Evolutionary conservation across 805 yeast genomes (phyloP).

Genomic region (Yueomyces sinensis): DNA sequence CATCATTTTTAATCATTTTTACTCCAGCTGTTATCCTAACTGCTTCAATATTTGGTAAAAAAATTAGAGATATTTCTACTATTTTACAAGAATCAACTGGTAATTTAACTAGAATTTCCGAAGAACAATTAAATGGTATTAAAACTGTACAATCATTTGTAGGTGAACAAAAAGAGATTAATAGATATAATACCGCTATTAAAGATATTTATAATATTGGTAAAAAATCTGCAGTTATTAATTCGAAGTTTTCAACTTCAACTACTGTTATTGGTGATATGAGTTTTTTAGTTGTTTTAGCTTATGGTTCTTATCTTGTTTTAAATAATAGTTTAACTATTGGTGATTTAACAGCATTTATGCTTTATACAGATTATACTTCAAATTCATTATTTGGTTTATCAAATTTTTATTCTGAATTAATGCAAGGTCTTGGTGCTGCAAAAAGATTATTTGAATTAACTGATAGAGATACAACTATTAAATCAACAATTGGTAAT

Average conservation of each 20-base stretch:
- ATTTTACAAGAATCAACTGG: conserved; percentile 81
- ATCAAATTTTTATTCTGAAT: conserved; percentile 86
- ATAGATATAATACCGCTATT: conserved; percentile 62
- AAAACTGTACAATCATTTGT: conserved; percentile 87
- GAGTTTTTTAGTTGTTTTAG: conserved; percentile 59
- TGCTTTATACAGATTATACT: conserved; percentile 91
- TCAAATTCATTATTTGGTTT: conserved; percentile 84
- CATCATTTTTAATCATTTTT: conserved; percentile 63
- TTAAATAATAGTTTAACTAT: conserved; percentile 59
- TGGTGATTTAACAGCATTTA: conserved; percentile 87
- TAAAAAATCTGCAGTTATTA: conserved; percentile 62
- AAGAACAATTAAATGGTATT: conserved; percentile 79
- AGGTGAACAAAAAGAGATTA: conserved; percentile 71
- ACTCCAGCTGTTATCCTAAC: conserved; percentile 73
- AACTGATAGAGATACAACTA: conserved; percentile 60
- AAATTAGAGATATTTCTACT: conserved; percentile 63
- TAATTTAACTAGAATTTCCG: conserved; percentile 74
- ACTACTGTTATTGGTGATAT: conserved; percentile 81
- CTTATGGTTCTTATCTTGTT: conserved; percentile 76
- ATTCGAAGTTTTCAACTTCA: conserved; percentile 65
- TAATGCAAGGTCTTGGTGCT: conserved; percentile 98
- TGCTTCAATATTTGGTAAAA: conserved; percentile 71
- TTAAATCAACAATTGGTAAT: conserved; percentile 51
- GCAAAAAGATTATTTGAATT: conserved; percentile 86
- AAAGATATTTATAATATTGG: conserved; percentile 54